phyloP scores from a whole-genome alignment of 2,329 filamentous ascomycete genomes.

The Sarocladium brachiariae region DNA sequence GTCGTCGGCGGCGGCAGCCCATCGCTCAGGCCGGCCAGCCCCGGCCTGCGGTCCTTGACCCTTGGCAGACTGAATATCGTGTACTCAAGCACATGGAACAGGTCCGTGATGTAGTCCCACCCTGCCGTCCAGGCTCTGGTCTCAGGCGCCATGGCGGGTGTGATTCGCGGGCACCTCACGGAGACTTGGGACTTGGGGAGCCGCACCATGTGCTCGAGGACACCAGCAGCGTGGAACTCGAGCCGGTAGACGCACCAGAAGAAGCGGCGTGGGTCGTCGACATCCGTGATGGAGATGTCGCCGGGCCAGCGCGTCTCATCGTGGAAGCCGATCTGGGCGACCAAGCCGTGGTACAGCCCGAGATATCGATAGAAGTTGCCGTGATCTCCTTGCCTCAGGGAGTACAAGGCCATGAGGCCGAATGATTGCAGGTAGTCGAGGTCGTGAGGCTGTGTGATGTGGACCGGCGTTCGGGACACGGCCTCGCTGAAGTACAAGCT shows the following conservation, averaged over 20 bases:
- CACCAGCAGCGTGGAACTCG: conserved; percentile 17
- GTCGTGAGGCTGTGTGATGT: conserved; percentile 1
- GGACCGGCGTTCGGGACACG: neutral
- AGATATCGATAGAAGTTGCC: conserved; percentile 12
- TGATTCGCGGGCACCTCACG: conserved; percentile 14
- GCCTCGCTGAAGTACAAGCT: conserved; percentile 4
- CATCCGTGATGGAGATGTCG: conserved; percentile 10
- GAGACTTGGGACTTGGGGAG: conserved; percentile 15
- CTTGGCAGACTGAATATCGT: conserved; percentile 1
- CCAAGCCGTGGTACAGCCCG: conserved; percentile 16
- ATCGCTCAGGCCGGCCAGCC: conserved; percentile 1
- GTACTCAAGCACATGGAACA: conserved; percentile 8
- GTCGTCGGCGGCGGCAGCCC: conserved; percentile 5
- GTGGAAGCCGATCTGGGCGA: conserved; percentile 14
- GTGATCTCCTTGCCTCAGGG: conserved; percentile 2
- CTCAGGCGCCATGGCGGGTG: conserved; percentile 6
- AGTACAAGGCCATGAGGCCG: conserved; percentile 4
- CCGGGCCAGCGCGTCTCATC: conserved; percentile 16
- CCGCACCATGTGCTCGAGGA: conserved; percentile 16
- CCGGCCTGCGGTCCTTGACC: neutral
- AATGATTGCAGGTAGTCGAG: conserved; percentile 6
- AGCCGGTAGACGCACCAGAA: conserved; percentile 18
- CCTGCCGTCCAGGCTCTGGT: conserved; percentile 6
- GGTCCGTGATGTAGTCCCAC: conserved; percentile 9
- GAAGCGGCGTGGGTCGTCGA: conserved; percentile 15